Conservation (phyloP, 2,329 filamentous ascomycete genomes). For the Neophaeococcomyces mojaviensis region DNA sequence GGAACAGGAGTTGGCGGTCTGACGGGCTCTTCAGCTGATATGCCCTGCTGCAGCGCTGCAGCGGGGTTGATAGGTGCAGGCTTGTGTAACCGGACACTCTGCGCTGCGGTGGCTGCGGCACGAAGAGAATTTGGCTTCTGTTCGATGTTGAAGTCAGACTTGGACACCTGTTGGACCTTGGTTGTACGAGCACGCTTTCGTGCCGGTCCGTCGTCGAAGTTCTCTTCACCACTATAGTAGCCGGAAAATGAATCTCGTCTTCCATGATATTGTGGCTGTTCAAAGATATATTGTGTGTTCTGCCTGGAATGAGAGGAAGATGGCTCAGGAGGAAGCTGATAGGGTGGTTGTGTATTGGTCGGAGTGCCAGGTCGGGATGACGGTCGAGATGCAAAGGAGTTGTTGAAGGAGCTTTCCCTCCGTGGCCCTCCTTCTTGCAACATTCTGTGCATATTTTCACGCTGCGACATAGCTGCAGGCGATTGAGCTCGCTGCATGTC, state of each 20-base stretch:
- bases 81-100: conserved; percentile 76
- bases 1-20: conserved; percentile 39
- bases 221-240: conserved; percentile 68
- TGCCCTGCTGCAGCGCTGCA: conserved; percentile 21
- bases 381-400: conserved; percentile 10
- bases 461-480: conserved; percentile 34
- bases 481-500: conserved; percentile 30
- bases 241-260: conserved; percentile 42
- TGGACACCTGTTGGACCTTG: conserved; percentile 64
- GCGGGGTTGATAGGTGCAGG: conserved; percentile 51
- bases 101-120: conserved; percentile 83
- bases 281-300: conserved; percentile 14
- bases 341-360: conserved; percentile 9
- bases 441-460: conserved; percentile 39
- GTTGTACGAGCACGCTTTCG: conserved; percentile 77
- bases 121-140: conserved; percentile 70
- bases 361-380: conserved; percentile 21
- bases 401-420: conserved; percentile 6
- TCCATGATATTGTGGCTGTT: conserved; percentile 30
- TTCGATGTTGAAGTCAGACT: conserved; percentile 58
- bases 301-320: conserved; percentile 15
- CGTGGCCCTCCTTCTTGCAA: conserved; percentile 29
- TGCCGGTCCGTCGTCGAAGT: conserved; percentile 44
- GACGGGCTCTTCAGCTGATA: conserved; percentile 35
- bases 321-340: conserved; percentile 11